A percentile compares a stretch with the other conserved stretches of the same genome.
These are phyloP conservation scores for Pisolithus thermaeus DNA, from an alignment of 1,284 basidiomycete genomes.

Conservation along the genomic window DNA sequence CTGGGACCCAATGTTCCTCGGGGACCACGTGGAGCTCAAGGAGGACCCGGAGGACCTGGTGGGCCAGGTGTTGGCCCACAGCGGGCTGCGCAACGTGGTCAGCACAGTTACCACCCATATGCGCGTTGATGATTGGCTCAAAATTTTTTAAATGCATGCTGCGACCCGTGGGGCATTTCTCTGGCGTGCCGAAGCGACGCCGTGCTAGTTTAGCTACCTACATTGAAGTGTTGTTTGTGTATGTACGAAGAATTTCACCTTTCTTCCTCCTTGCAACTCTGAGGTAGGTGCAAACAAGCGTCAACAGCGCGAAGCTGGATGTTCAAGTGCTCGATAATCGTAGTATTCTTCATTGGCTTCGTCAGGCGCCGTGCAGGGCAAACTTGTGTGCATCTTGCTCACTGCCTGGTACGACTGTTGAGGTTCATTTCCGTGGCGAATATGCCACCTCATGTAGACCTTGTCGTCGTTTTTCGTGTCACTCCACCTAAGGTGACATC, in stretches of 20 bases:
- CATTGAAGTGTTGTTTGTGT: neutral
- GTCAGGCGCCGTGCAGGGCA: neutral
- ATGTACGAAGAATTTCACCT: neutral
- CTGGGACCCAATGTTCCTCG: slow-evolving; percentile 56
- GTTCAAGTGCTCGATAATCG: neutral
- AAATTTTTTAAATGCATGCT: neutral
- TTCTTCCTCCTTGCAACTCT: neutral
- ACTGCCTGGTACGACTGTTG: neutral
- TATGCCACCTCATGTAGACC: slow-evolving; percentile 56
- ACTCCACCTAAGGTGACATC: slow-evolving; percentile 35
- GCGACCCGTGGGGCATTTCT: too few species aligned
- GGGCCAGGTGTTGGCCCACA: slow-evolving; percentile 64
- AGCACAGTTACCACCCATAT: slow-evolving; percentile 78
- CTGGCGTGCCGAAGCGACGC: too few species aligned
- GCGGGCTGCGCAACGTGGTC: slow-evolving; percentile 60
- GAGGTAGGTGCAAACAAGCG: slow-evolving; percentile 1
- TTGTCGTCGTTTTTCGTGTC: slow-evolving; percentile 65
- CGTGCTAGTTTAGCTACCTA: too few species aligned
- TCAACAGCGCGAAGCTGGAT: slow-evolving; percentile 4
- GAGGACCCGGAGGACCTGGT: slow-evolving; percentile 34
- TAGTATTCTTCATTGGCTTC: neutral
- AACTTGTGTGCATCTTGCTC: neutral
- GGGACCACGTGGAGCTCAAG: slow-evolving; percentile 58
- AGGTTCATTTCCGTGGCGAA: neutral
- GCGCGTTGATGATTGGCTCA: slow-evolving; percentile 42